Conservation (phyloP, 257 asterid genomes). For the Solanum tarapatanum region DNA sequence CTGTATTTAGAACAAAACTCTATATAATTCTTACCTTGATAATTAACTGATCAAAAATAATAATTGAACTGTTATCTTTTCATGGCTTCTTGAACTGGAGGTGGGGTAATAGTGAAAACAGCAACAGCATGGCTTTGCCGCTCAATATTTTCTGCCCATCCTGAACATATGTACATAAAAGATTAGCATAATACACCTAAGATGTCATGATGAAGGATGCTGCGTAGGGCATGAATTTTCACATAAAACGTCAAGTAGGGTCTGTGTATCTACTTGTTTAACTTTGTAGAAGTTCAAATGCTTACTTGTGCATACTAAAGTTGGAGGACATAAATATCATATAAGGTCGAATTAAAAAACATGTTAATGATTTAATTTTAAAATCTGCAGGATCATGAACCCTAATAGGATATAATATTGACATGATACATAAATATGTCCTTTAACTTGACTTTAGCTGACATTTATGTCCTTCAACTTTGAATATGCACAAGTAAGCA, state of each 20-base stretch:
- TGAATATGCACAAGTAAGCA: neutral
- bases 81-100: slow-evolving; percentile 6
- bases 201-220: neutral
- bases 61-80: neutral
- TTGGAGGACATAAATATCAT: neutral
- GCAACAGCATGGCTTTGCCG: slow-evolving; percentile 20
- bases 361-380: neutral
- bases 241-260: neutral
- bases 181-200: neutral
- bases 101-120: slow-evolving; percentile 18
- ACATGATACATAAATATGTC: neutral
- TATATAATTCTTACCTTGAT: neutral
- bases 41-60: neutral
- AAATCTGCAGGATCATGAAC: neutral
- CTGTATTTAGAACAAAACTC: neutral
- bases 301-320: too few species aligned
- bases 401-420: neutral
- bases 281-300: too few species aligned
- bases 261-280: neutral
- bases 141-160: slow-evolving; percentile 20
- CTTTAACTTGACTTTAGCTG: too few species aligned
- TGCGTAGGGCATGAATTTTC: neutral
- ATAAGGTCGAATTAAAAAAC: neutral
- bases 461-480: neutral
- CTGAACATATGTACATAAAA: neutral